phyloP scores from a whole-genome alignment of 2,329 filamentous ascomycete species.

The Graphilbum fragrans region DNA sequence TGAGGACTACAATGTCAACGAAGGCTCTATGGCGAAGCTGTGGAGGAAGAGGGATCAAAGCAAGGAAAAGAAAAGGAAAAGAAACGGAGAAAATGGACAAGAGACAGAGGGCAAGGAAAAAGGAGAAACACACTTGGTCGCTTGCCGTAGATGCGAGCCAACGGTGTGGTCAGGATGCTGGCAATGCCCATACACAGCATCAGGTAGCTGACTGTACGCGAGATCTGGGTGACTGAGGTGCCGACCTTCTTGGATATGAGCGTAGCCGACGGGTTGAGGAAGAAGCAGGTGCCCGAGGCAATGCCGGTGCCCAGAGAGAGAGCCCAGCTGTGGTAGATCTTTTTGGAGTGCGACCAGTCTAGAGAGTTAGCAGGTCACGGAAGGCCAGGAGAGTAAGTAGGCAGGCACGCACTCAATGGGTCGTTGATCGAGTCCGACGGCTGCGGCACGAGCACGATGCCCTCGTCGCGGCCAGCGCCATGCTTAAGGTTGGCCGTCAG shows the following conservation, averaged over 20 bases:
- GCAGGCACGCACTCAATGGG: slow-evolving; percentile 14
- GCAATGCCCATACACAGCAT: slow-evolving; percentile 5
- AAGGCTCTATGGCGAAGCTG: too few species aligned
- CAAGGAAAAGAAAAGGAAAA: too few species aligned
- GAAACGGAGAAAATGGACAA: too few species aligned
- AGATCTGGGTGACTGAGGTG: slow-evolving; percentile 3
- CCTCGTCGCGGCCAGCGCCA: slow-evolving; percentile 14
- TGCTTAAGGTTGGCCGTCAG: slow-evolving; percentile 1
- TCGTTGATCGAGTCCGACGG: slow-evolving; percentile 23
- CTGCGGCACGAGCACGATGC: slow-evolving; percentile 26
- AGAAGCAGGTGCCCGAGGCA: slow-evolving; percentile 3
- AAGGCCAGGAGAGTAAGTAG: neutral
- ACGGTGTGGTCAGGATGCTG: slow-evolving; percentile 3
- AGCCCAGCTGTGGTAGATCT: slow-evolving; percentile 3
- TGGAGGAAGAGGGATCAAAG: too few species aligned
- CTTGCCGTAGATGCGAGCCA: slow-evolving; percentile 6
- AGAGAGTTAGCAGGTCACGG: neutral
- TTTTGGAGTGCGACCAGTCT: slow-evolving; percentile 2
- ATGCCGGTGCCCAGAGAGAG: slow-evolving; percentile 3
- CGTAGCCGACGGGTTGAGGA: slow-evolving; percentile 3
- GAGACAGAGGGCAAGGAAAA: too few species aligned
- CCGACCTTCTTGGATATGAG: slow-evolving; percentile 3
- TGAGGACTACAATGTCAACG: neutral
- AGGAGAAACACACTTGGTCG: neutral
- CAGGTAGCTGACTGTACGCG: slow-evolving; percentile 1